These are phyloP conservation scores for Mortierella sp. DNA, from an alignment of 371 early-diverging fungal species.

Conservation along the genomic window DNA sequence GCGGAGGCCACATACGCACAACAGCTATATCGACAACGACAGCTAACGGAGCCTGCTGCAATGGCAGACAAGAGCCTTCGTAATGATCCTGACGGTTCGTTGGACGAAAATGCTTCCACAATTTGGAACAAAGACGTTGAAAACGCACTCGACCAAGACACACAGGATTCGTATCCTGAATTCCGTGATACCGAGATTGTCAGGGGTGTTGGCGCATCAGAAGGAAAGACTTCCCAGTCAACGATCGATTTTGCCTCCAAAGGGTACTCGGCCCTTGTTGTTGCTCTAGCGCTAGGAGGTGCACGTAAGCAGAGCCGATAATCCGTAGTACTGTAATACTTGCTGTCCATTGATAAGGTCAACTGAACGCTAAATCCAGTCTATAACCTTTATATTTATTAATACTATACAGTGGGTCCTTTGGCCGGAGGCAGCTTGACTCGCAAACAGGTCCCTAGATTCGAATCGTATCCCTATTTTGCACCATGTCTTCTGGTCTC, in stretches of 20 bases:
- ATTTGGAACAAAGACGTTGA: too few species aligned
- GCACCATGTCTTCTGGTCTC: slow-evolving; percentile 32
- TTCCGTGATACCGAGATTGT: background rate
- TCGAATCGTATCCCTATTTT: slow-evolving; percentile 26
- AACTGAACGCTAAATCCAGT: too few species aligned
- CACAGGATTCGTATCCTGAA: background rate
- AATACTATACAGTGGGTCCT: slow-evolving; percentile 16
- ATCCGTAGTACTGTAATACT: too few species aligned
- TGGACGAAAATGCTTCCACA: too few species aligned
- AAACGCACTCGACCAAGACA: too few species aligned
- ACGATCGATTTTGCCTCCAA: slow-evolving; percentile 21
- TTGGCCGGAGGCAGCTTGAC: slow-evolving; percentile 25
- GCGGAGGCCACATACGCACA: background rate
- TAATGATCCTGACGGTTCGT: too few species aligned
- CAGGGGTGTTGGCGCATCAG: background rate
- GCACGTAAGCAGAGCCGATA: slow-evolving; percentile 14
- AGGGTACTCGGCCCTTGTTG: slow-evolving; percentile 19
- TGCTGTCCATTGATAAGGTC: too few species aligned
- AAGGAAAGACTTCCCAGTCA: background rate
- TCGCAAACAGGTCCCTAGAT: slow-evolving; percentile 18
- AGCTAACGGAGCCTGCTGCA: background rate
- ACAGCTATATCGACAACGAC: background rate
- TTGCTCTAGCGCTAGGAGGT: slow-evolving; percentile 26
- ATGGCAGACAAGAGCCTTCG: too few species aligned
- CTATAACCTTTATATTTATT: background rate